A percentile compares a stretch with the other conserved stretches of the same genome.
Conservation (phyloP, 1,284 basidiomycete genomes). For the Cutaneotrichosporon cyanovorans region DNA sequence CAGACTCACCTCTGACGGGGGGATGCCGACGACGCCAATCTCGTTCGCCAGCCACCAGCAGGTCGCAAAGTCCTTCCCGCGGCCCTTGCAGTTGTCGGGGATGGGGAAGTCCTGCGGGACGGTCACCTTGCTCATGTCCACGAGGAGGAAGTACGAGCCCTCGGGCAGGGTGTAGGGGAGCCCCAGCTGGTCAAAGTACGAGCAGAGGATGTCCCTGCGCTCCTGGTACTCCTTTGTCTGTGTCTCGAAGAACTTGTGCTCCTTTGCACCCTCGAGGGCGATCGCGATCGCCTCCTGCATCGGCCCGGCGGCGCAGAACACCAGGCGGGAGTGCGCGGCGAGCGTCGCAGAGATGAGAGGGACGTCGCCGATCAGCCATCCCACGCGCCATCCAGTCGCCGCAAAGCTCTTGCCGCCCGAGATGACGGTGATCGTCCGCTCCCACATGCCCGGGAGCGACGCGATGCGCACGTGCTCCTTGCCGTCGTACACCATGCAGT, state of each 20-base stretch:
- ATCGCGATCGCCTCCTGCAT: slow-evolving; percentile 84
- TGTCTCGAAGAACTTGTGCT: slow-evolving; percentile 69
- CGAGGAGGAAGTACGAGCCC: slow-evolving; percentile 80
- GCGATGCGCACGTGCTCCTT: slow-evolving; percentile 88
- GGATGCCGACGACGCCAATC: slow-evolving; percentile 82
- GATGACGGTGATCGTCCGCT: slow-evolving; percentile 74
- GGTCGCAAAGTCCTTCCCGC: slow-evolving; percentile 82
- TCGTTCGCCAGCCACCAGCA: slow-evolving; percentile 87
- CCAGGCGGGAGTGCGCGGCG: slow-evolving; percentile 85
- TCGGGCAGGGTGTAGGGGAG: slow-evolving; percentile 80
- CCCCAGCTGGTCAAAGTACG: slow-evolving; percentile 75
- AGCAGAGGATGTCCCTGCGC: slow-evolving; percentile 63
- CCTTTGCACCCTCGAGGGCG: slow-evolving; percentile 68
- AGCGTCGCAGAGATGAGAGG: slow-evolving; percentile 78
- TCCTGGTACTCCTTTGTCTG: slow-evolving; percentile 75
- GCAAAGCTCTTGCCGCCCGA: slow-evolving; percentile 90
- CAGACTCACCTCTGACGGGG: slow-evolving; percentile 63
- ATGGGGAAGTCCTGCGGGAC: slow-evolving; percentile 80
- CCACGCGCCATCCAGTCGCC: slow-evolving; percentile 95
- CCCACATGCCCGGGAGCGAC: slow-evolving; percentile 95
- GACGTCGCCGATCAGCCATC: slow-evolving; percentile 80
- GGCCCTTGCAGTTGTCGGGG: slow-evolving; percentile 64
- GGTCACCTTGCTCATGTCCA: slow-evolving; percentile 73
- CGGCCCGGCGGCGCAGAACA: slow-evolving; percentile 88
- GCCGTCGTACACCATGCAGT: slow-evolving; percentile 81